A percentile compares a stretch with the other conserved stretches of the same genome.
Evolutionary conservation across 2,329 filamentous ascomycete genomes (phyloP).

Genomic region (Alternaria novae-zelandiae): DNA sequence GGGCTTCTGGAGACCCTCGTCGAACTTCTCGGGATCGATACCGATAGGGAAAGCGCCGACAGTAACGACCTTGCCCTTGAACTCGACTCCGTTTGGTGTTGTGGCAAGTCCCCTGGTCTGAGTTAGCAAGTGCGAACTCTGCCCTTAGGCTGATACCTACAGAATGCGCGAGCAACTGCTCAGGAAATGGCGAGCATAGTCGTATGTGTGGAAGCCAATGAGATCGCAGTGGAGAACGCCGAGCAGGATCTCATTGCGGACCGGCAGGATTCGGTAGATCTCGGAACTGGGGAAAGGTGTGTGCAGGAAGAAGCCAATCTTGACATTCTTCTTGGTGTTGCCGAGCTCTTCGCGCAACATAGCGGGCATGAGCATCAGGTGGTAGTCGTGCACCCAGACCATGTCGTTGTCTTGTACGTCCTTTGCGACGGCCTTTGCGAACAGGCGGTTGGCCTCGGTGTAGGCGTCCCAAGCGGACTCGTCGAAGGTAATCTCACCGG

Average conservation of each 20-base stretch:
- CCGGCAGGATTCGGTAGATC: conserved; percentile 94
- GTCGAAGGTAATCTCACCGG: conserved; percentile 97
- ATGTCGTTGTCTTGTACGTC: conserved; percentile 92
- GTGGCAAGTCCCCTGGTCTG: conserved; percentile 67
- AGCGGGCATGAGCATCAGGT: conserved; percentile 93
- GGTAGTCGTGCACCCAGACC: conserved; percentile 99
- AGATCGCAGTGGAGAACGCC: conserved; percentile 93
- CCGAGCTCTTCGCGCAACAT: conserved; percentile 94
- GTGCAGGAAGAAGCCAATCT: conserved; percentile 98
- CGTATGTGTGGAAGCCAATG: conserved; percentile 98
- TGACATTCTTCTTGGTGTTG: conserved; percentile 82
- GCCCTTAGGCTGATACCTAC: conserved; percentile 52
- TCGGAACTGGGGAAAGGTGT: conserved; percentile 97
- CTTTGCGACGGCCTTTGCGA: conserved; percentile 84
- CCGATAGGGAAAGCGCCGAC: conserved; percentile 97
- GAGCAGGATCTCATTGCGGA: conserved; percentile 84
- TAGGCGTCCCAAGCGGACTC: conserved; percentile 94
- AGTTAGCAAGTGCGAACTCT: conserved; percentile 10
- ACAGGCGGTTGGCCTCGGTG: conserved; percentile 88
- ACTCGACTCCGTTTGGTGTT: conserved; percentile 92
- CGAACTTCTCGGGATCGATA: conserved; percentile 96
- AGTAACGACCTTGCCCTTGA: conserved; percentile 84
- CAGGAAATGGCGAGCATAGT: conserved; percentile 97
- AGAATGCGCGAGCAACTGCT: conserved; percentile 96
- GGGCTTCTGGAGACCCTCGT: conserved; percentile 82